Evolutionary conservation across 2,329 filamentous ascomycete genomes (phyloP).

Genomic region (Cytospora piceicola): DNA sequence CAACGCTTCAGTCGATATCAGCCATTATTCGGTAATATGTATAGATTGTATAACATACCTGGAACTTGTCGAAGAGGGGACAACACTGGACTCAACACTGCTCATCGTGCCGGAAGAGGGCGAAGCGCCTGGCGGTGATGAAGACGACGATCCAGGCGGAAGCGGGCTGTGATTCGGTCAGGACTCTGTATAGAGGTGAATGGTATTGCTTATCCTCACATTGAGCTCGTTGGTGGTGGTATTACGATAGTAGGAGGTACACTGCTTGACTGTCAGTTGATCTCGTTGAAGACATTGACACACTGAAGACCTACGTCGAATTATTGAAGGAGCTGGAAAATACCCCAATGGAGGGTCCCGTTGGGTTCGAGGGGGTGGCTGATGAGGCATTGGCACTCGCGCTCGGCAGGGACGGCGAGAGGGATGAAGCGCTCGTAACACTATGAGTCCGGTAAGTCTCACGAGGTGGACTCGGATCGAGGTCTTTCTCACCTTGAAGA

Average conservation of each 20-base stretch:
- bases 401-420: background rate
- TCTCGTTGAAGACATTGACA: background rate
- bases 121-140: background rate
- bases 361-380: background rate
- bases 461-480: no score
- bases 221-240: constrained; percentile 9
- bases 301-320: constrained; percentile 14
- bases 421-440: background rate
- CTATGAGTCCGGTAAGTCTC: constrained; percentile 8
- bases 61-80: constrained; percentile 2
- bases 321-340: constrained; percentile 14
- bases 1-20: constrained; percentile 2
- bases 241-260: background rate
- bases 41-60: constrained; percentile 1
- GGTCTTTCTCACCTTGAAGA: constrained; percentile 18
- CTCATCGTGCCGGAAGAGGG: constrained; percentile 8
- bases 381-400: constrained; percentile 8
- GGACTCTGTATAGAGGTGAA: background rate
- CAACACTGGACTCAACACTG: background rate
- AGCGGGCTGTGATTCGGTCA: constrained; percentile 6
- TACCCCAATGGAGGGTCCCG: background rate
- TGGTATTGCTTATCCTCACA: background rate
- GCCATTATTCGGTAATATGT: background rate
- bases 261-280: constrained; percentile 8
- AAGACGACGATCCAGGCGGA: background rate